Base-by-base conservation (phyloP, 2,329 filamentous ascomycete species). In the Xylariaceae sp. region DNA sequence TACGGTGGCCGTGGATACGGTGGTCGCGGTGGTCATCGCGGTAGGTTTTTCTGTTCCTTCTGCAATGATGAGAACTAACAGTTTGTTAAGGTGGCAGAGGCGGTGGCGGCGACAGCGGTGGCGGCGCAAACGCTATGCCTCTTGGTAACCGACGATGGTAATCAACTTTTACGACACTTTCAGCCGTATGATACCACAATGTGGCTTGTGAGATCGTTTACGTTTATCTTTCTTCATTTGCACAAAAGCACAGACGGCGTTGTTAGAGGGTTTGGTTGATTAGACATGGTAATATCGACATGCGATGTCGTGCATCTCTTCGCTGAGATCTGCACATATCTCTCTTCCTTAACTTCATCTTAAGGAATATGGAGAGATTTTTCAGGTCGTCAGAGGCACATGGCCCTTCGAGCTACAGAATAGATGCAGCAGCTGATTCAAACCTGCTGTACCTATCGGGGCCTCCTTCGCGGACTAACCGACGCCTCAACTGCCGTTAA, bases 1-100 rank as follows among this genome's bases (percentile, higher is more conserved):
- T 87, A 84, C 67, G 85, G 88, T 68, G 85, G 83, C 67, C 77
- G 83, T 64, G 79, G 89, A 67, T 87, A 87, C 71, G 82, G 84
- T 64, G 80, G 86, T 63, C 73, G 82, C 62, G 77, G 82, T 62
- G 80, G 85, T 63, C 77, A 63, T 59, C 62, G 67, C 64, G 67
- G 67, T 70, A 64, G 21, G 65, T 60, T 48, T 15, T 15, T 24
- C 26, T 11, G 39, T 37, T 10, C 18, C 9, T 20, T 6, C n/a
- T 21, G 16, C 36, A n/a, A 41, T 20, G 9, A 39, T 46, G 41
- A 42, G 53, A 42, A 58, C 45, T 52, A 53, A 48, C 35, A 15
- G 37, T n/a, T 30, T 39, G 10, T 75, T 77, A 58, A 71, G 71
- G n/a, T n/a, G n/a, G n/a, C n/a, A n/a, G n/a, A 48, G 70, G 71